These are phyloP conservation scores for Paracoccidioides lutzii DNA, from an alignment of 2,329 filamentous ascomycete species.

Conservation along the genomic window DNA sequence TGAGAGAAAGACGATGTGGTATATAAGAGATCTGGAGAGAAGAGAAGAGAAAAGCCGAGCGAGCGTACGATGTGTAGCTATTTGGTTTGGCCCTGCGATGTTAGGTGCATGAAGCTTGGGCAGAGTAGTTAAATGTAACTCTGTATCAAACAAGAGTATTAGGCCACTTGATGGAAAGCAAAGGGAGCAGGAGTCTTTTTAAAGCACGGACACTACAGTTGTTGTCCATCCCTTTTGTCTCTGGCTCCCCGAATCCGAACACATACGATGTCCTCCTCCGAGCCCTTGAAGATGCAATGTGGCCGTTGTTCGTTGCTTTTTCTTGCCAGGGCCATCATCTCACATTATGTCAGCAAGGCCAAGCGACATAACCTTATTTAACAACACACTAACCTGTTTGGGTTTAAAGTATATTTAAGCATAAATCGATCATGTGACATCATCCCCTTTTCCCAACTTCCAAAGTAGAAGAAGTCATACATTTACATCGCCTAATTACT, in stretches of 20 bases:
- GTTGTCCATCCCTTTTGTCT: neutral
- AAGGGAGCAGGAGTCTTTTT: neutral
- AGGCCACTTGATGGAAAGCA: neutral
- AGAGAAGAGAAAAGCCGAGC: neutral
- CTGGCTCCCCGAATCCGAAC: neutral
- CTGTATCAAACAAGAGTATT: neutral
- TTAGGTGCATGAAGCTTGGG: too few relatives aligned
- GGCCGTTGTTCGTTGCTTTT: neutral
- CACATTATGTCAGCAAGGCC: neutral
- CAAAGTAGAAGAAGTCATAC: too few relatives aligned
- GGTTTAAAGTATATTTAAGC: neutral
- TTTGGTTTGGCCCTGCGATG: neutral
- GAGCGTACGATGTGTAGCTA: neutral
- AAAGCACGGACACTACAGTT: neutral
- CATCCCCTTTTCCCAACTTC: too few relatives aligned
- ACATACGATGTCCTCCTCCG: neutral
- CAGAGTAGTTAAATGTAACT: neutral
- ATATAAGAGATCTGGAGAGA: neutral
- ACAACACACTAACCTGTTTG: neutral
- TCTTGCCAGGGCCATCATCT: too few relatives aligned
- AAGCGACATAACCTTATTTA: neutral
- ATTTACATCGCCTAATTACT: neutral
- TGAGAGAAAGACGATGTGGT: neutral
- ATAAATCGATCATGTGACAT: too few relatives aligned
- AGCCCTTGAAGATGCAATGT: neutral